Percentiles rank a stretch among this genome's conserved stretches.
Conservation (phyloP, 495 filamentous ascomycete species). For the Margaritispora aquatica region DNA sequence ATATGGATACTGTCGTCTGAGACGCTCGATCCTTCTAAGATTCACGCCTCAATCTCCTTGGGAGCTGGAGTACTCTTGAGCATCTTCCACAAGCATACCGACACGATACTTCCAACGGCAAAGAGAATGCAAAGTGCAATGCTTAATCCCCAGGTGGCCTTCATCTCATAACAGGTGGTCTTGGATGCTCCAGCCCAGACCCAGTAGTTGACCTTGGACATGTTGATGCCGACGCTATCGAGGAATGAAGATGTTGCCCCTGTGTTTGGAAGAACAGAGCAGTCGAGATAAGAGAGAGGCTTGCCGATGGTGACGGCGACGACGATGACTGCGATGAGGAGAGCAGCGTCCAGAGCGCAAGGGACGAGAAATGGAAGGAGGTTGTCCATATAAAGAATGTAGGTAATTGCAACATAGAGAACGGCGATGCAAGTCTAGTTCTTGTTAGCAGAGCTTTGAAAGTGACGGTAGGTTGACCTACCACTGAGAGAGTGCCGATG, state of each 20-base stretch:
- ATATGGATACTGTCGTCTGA: not conserved
- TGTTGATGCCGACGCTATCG: slow-evolving; percentile 27
- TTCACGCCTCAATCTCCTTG: slow-evolving; percentile 32
- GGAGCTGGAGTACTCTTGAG: slow-evolving; percentile 11
- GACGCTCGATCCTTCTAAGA: not conserved
- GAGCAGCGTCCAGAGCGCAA: slow-evolving; percentile 53
- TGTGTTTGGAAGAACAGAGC: slow-evolving; percentile 36
- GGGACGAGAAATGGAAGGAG: slow-evolving; percentile 68
- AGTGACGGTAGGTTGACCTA: slow-evolving; percentile 40
- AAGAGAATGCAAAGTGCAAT: slow-evolving; percentile 80
- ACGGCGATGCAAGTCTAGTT: slow-evolving; percentile 65
- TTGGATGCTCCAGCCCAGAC: slow-evolving; percentile 60
- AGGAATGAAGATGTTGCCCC: slow-evolving; percentile 30
- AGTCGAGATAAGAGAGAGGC: slow-evolving; percentile 73
- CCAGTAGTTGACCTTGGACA: slow-evolving; percentile 46
- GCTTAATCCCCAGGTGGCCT: slow-evolving; percentile 81
- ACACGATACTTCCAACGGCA: slow-evolving; percentile 45
- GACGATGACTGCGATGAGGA: slow-evolving; percentile 67
- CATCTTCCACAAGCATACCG: slow-evolving; percentile 20
- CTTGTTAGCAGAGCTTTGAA: not conserved
- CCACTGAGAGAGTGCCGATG: slow-evolving; percentile 71
- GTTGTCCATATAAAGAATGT: slow-evolving; percentile 69
- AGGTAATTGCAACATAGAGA: slow-evolving; percentile 69
- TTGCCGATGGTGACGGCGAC: slow-evolving; percentile 69
- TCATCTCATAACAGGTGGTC: slow-evolving; percentile 75